Conservation (phyloP, 352 stramenopile species). For the Pythium aquatile region DNA sequence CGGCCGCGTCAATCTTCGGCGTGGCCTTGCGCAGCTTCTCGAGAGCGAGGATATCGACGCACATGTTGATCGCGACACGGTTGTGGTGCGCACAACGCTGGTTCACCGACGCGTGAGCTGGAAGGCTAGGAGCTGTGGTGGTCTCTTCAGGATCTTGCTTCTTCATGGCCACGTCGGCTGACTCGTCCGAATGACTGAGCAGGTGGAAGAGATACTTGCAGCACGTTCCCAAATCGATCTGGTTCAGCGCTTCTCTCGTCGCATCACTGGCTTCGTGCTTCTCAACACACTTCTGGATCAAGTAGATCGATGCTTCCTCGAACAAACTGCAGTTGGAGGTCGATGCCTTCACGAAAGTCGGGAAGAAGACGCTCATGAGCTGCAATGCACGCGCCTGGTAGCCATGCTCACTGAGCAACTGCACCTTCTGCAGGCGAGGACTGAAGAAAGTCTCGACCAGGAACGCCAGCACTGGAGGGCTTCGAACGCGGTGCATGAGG, state of each 20-base stretch:
- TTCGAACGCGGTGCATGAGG: slow-evolving; percentile 68
- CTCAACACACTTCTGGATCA: slow-evolving; percentile 64
- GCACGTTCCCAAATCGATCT: slow-evolving; percentile 49
- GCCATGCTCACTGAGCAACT: slow-evolving; percentile 49
- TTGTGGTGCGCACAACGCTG: slow-evolving; percentile 66
- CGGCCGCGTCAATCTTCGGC: slow-evolving; percentile 23
- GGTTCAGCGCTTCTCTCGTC: slow-evolving; percentile 23
- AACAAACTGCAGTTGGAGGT: slow-evolving; percentile 54
- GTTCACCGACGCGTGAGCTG: slow-evolving; percentile 6
- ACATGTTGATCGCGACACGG: slow-evolving; percentile 67
- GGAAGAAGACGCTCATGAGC: slow-evolving; percentile 76
- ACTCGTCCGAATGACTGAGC: slow-evolving; percentile 47
- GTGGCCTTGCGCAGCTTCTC: slow-evolving; percentile 35
- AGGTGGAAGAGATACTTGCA: slow-evolving; percentile 65
- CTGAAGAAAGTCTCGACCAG: slow-evolving; percentile 78
- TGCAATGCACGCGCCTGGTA: slow-evolving; percentile 67
- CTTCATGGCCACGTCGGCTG: slow-evolving; percentile 23
- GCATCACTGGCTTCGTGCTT: slow-evolving; percentile 41
- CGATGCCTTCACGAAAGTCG: slow-evolving; percentile 56
- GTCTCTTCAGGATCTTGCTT: slow-evolving; percentile 23
- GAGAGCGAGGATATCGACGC: slow-evolving; percentile 66
- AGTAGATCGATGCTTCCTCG: slow-evolving; percentile 60
- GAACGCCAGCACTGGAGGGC: slow-evolving; percentile 54
- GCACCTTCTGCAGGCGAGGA: slow-evolving; percentile 51
- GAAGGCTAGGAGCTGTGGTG: background rate